A percentile compares a stretch with the other conserved stretches of the same genome.
These are phyloP conservation scores for Diaporthe eres DNA, from an alignment of 2,329 filamentous ascomycete genomes.

Conservation along the genomic window DNA sequence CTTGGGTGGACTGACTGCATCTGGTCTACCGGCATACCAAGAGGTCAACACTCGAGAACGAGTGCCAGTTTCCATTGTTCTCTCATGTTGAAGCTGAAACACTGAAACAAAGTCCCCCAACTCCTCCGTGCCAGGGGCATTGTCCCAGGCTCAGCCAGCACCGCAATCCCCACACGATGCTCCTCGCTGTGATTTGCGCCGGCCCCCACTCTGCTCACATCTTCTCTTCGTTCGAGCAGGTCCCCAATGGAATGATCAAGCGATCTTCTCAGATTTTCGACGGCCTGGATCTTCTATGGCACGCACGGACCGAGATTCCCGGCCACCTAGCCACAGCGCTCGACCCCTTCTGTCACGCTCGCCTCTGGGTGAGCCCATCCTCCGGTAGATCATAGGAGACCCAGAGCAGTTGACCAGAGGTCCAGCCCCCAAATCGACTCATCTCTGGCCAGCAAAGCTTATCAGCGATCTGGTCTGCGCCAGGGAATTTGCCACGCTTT, in stretches of 20 bases:
- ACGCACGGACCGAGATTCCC: background rate
- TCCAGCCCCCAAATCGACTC: slow-evolving; percentile 35
- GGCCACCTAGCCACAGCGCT: background rate
- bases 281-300: slow-evolving; percentile 1
- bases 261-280: slow-evolving; percentile 18
- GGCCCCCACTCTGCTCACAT: slow-evolving; percentile 34
- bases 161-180: slow-evolving; percentile 36
- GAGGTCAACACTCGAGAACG: background rate
- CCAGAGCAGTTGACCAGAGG: slow-evolving; percentile 13
- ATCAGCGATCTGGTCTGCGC: background rate
- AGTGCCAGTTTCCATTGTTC: background rate
- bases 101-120: slow-evolving; percentile 37
- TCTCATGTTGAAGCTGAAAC: slow-evolving; percentile 34
- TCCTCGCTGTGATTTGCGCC: slow-evolving; percentile 37
- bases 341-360: slow-evolving; percentile 5
- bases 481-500: slow-evolving; percentile 33
- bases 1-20: slow-evolving; percentile 15
- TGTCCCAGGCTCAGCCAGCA: slow-evolving; percentile 21
- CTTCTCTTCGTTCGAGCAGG: background rate
- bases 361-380: background rate
- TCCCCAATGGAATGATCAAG: slow-evolving; percentile 10
- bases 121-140: slow-evolving; percentile 7
- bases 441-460: slow-evolving; percentile 20
- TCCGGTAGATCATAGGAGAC: slow-evolving; percentile 6
- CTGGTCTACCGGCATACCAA: slow-evolving; percentile 8